Evolutionary conservation across 345 rosid species (phyloP).

Genomic region (Noccaea caerulescens): DNA sequence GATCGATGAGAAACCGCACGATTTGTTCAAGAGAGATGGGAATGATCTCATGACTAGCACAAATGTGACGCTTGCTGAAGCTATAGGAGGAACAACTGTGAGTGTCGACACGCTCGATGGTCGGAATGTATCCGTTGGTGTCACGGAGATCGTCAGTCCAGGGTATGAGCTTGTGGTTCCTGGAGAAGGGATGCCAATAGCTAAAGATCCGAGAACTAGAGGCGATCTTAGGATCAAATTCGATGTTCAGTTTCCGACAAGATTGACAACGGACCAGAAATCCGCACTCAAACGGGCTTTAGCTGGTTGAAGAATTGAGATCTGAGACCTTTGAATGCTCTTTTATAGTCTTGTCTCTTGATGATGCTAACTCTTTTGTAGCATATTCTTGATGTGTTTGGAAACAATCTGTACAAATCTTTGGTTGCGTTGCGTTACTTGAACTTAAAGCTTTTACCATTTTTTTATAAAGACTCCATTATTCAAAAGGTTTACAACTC

Average conservation of each 20-base stretch:
- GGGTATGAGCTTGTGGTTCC: conserved; percentile 81
- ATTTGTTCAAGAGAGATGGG: conserved; percentile 72
- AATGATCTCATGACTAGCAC: conserved; percentile 71
- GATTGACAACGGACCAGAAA: conserved; percentile 70
- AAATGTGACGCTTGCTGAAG: conserved; percentile 72
- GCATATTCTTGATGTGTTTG: background rate
- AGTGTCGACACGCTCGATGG: conserved; percentile 69
- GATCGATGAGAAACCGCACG: conserved; percentile 85
- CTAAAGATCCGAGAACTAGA: conserved; percentile 74
- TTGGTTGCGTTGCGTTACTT: conserved; percentile 20
- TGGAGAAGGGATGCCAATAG: conserved; percentile 91
- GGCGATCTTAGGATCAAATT: conserved; percentile 81
- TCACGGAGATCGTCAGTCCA: conserved; percentile 72
- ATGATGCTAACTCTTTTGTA: conserved; percentile 2
- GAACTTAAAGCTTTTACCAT: background rate
- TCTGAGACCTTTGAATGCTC: background rate
- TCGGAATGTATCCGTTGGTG: conserved; percentile 60
- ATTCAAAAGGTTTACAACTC: conserved; percentile 18
- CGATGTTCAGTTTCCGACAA: conserved; percentile 83
- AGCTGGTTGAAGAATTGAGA: conserved; percentile 47
- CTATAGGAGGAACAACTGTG: conserved; percentile 83
- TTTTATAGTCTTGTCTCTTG: background rate
- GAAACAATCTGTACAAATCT: conserved; percentile 29
- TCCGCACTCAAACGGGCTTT: conserved; percentile 75
- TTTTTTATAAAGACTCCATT: background rate